A percentile compares a stretch with the other conserved stretches of the same genome.
phyloP scores from a whole-genome alignment of 371 early-diverging fungal genomes.

The Entomophthora muscae region DNA sequence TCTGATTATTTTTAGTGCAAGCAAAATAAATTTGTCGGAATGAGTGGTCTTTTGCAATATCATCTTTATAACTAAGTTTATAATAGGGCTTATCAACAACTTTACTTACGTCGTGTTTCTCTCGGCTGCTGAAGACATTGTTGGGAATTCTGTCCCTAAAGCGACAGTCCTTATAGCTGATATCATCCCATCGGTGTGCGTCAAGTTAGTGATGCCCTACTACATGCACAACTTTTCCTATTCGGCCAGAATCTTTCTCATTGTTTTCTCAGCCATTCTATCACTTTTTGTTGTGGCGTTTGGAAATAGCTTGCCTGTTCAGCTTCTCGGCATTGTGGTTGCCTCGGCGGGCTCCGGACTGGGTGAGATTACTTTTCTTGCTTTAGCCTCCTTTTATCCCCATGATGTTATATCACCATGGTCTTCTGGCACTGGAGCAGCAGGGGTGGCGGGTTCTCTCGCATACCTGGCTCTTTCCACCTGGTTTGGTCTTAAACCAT shows the following conservation, averaged over 20 bases:
- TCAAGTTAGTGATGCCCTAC: constrained; percentile 23
- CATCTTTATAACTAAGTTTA: neutral
- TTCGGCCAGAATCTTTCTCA: neutral
- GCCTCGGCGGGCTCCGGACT: constrained; percentile 24
- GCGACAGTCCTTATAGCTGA: constrained; percentile 23
- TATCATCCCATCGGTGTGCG: constrained; percentile 20
- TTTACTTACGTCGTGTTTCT: constrained; percentile 28
- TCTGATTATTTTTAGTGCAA: neutral
- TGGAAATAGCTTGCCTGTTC: constrained; percentile 11
- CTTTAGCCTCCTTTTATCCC: constrained; percentile 22
- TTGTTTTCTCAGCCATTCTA: neutral
- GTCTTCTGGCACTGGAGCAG: constrained; percentile 26
- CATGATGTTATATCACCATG: constrained; percentile 19
- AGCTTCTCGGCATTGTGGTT: constrained; percentile 20
- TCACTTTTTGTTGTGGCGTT: constrained; percentile 15
- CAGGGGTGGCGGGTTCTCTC: constrained; percentile 23
- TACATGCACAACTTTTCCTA: constrained; percentile 19
- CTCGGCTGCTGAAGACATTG: constrained; percentile 27
- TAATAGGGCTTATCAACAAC: constrained; percentile 18
- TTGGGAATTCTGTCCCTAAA: constrained; percentile 18
- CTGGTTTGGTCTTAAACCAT: constrained; percentile 16
- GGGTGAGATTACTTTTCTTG: constrained; percentile 24
- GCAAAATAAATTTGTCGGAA: neutral
- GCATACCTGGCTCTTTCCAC: constrained; percentile 22
- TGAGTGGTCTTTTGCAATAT: neutral